Evolutionary conservation across 1,139 yeast genomes (phyloP), one percentile per base, ranked within the genome.

Genomic region (Candida sanyaensis): DNA sequence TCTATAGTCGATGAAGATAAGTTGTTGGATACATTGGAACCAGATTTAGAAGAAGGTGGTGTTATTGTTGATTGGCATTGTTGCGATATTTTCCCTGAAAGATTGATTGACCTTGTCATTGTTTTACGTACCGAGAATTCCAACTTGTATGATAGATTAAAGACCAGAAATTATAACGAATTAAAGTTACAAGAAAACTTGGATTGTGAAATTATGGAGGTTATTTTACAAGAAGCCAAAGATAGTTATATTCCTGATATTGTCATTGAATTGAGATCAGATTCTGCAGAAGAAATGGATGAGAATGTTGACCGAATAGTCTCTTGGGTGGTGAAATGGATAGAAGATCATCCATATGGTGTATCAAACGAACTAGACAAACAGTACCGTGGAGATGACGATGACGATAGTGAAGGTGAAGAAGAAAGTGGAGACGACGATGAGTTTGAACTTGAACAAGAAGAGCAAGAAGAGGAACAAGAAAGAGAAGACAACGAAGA

Each of bases 181-280:
- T 74, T 78, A 54, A 93, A 93, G 69, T 80, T 93, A 51, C 88
- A 87, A 50, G 99, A 95, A 63, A 93, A 93, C 63, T 73, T 95
- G 47, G 98, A 93, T 64, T 96, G 97, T 53, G 99, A 93, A 66
- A 93, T 95, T 55, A 95, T 93, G 99, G 93, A 92, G 57, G 90
- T 93, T 24, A 80, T 95, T 24, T 69, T 86, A 43, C 88, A 86
- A 56, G 99, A 95, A 57, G 99, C 99, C 0, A 72, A 79, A 48
- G 97, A 90, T 33, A 78, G 86, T 34, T 93, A 90, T 61, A 88
- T 78, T 34, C 84, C 84, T 28, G 89, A 87, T 51, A 83, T 91
- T 26, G 95, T 95, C 36, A 88, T 93, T 45, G 96, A 87, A 58
- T 75, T 93, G 55, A 71, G 68, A 37, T 87, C 96, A 49, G 84